Evolutionary conservation across 176 grass and related monocot species (phyloP), one percentile per base, ranked within the genome.

Genomic region (Dactylis glomerata): DNA sequence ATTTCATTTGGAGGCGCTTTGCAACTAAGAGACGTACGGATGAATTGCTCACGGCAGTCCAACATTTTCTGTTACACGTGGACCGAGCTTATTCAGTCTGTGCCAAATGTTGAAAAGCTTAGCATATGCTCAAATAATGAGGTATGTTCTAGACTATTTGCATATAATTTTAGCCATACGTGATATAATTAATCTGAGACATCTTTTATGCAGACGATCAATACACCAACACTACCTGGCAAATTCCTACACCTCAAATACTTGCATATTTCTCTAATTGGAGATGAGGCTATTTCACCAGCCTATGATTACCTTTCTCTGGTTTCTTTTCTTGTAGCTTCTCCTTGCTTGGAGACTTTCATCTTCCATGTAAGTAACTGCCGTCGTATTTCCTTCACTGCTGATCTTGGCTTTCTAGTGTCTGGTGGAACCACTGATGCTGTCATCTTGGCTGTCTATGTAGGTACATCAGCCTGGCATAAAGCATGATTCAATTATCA

Each of bases 61-160:
- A 52, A 33, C 12, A 0, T 57, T 22, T 1, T 85, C 15, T 69
- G 23, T 44, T 78, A 78, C 26, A 75, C 65, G n/a, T 42, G 38
- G 83, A 2, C 12, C 6, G 0, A 28, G 47, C n/a, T n/a, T 22
- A 37, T 77, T 45, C 23, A 56, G 14, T 46, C 26, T 33, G 59
- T 37, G 31, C 84, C 84, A 50, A 86, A 80, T 79, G 66, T 86
- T 49, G 67, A 86, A 30, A 49, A n/a, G 11, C 84, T 86, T 59
- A 1, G 0, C 3, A 63, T 79, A 22, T 2, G 5, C 10, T 80
- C 76, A 4, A 0, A 0, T 0, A 2, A 1, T 2, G 76, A 86
- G 84, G 77, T 86, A 74, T 74, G 10, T 0, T 24, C 14, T 16
- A 65, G 12, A 27, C 4, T 12, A 46, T 71, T 37, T 41, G n/a